Base-by-base conservation (phyloP, 2,329 filamentous ascomycete genomes). In the Immersiporthe knoxdaviesiana region DNA sequence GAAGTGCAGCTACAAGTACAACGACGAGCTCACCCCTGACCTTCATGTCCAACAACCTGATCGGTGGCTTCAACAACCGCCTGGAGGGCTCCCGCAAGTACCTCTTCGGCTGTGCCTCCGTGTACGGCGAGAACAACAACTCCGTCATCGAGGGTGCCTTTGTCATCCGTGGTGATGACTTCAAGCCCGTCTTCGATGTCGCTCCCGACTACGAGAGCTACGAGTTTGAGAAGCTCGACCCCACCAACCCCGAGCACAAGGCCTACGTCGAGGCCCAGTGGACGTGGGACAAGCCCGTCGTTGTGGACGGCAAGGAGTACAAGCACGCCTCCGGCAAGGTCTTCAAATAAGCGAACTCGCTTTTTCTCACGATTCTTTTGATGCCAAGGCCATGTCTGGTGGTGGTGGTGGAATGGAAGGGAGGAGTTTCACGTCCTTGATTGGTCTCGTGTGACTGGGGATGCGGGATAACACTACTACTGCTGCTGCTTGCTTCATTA, bases 41-140 rank as follows among this genome's bases (percentile, higher is more conserved):
- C 79, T 99, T 99, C 92, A 99, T 99, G 96, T 95, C 93, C 76
- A 93, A 92, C 88, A 99, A 99, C 90, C 86, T 98, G 83, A 95
- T 99, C 81, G 94, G 92, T 84, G 96, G 96, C 81, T 97, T 99
- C 90, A 97, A 97, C 86, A 88, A 90, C 82, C 96, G 96, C 87
- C 93, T 99, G 71, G 96, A 99, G 88, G 96, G 81, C 74, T 97
- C 93, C 80, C 94, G 96, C 87, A 99, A 99, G 91, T 97, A 93
- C 88, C 84, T 99, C 80, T 98, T 99, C 84, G 96, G 96, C 77
- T 90, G 87, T 78, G 89, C 90, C 77, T 95, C 92, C 75, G 96
- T 99, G 75, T 99, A 92, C 81, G 96, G 96, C 79, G 83, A 87
- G 81, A 90, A 90, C 88, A 94, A 97, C 84, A 88, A 94, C 87